A percentile compares a stretch with the other conserved stretches of the same genome.
phyloP scores from a whole-genome alignment of 371 early-diverging fungal genomes.

The Mycotypha africana region DNA sequence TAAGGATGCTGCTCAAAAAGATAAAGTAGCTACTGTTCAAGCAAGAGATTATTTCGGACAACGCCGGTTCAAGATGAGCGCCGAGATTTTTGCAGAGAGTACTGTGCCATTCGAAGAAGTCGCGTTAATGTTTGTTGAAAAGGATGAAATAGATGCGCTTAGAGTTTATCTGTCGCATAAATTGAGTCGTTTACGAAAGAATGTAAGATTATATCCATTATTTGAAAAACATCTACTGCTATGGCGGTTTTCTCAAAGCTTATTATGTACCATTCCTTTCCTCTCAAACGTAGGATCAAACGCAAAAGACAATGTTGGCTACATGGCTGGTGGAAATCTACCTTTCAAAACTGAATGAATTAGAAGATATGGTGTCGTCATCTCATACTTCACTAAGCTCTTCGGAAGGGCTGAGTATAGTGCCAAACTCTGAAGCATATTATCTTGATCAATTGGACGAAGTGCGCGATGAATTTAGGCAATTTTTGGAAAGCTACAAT shows the following conservation, averaged over 20 bases:
- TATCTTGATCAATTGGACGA: slow-evolving; percentile 46
- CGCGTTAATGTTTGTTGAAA: slow-evolving; percentile 75
- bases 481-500: slow-evolving; percentile 66
- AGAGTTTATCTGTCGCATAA: slow-evolving; percentile 71
- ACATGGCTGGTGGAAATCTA: slow-evolving; percentile 90
- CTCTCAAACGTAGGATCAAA: slow-evolving; percentile 34
- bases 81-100: slow-evolving; percentile 81
- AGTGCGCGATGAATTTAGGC: slow-evolving; percentile 64
- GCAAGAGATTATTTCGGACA: slow-evolving; percentile 82
- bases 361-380: slow-evolving; percentile 59
- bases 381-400: slow-evolving; percentile 30
- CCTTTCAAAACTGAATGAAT: slow-evolving; percentile 65
- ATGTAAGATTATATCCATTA: slow-evolving; percentile 34
- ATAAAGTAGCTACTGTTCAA: slow-evolving; percentile 77
- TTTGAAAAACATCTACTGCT: background rate
- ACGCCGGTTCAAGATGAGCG: slow-evolving; percentile 71
- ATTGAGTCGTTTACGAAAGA: slow-evolving; percentile 54
- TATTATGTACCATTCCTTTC: no score
- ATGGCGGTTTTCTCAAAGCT: no score
- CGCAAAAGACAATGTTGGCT: slow-evolving; percentile 75
- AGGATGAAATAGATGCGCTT: slow-evolving; percentile 70
- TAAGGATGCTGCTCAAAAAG: slow-evolving; percentile 74
- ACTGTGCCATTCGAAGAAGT: slow-evolving; percentile 84
- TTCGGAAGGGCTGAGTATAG: slow-evolving; percentile 8
- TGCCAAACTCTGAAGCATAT: slow-evolving; percentile 26